Percentiles rank a stretch among this genome's conserved stretches.
Evolutionary conservation across 129 eudicot genomes (phyloP).

Genomic region (Smallanthus sonchifolius): DNA sequence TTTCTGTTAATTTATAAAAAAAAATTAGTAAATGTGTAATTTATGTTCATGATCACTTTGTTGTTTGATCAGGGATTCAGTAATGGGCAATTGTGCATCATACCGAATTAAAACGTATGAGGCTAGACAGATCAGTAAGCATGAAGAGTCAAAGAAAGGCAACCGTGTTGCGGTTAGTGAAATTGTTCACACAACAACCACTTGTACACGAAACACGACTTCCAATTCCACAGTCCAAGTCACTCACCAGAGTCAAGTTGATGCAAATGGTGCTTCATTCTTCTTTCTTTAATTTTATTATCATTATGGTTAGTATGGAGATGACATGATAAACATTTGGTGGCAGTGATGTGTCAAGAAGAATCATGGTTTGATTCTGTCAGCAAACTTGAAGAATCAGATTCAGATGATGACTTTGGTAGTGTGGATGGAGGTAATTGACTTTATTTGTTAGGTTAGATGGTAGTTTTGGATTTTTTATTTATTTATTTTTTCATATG

Average conservation of each 20-base stretch:
- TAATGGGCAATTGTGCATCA: constrained; percentile 78
- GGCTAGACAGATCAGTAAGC: constrained; percentile 33
- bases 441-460: not conserved
- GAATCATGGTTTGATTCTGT: constrained; percentile 91
- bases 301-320: not conserved
- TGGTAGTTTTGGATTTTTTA: not conserved
- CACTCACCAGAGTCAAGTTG: constrained; percentile 71
- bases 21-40: not conserved
- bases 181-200: constrained; percentile 60
- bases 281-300: not conserved
- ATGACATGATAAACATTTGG: constrained; percentile 10
- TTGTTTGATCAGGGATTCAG: constrained; percentile 11
- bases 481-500: constrained; percentile 32
- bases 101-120: constrained; percentile 21
- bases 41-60: not conserved
- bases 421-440: constrained; percentile 77
- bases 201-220: constrained; percentile 57
- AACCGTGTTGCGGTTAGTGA: constrained; percentile 56
- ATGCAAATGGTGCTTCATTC: constrained; percentile 51
- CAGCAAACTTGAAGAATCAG: constrained; percentile 67
- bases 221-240: constrained; percentile 60
- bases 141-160: constrained; percentile 40
- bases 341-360: constrained; percentile 66
- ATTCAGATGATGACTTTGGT: constrained; percentile 76
- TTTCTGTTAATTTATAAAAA: not conserved